These are phyloP conservation scores for Eucalyptus marginata DNA, from an alignment of 345 rosid species.

Conservation along the genomic window DNA sequence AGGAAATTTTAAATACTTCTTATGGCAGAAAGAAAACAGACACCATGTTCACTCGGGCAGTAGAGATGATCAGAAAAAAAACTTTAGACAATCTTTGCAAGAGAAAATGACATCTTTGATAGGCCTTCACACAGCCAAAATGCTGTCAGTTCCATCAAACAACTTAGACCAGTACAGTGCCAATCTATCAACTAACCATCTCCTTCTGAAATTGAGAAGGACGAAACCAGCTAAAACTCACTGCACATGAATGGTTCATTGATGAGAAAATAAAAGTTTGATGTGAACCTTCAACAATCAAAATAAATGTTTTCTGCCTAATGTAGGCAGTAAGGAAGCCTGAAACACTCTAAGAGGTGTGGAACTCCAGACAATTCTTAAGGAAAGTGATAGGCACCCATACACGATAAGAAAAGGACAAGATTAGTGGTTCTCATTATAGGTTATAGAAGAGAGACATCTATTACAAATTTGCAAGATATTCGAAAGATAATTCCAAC, in stretches of 20 bases:
- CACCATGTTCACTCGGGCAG: not conserved
- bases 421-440: not conserved
- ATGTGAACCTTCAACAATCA: not conserved
- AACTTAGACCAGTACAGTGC: not conserved
- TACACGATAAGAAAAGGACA: not conserved
- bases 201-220: not conserved
- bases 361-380: not conserved
- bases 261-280: not conserved
- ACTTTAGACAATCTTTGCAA: not conserved
- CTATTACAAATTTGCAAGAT: not conserved
- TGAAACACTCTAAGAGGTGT: not conserved
- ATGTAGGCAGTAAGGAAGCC: not conserved
- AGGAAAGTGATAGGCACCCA: not conserved
- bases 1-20: not conserved
- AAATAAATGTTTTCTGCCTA: not conserved
- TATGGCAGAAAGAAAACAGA: not conserved
- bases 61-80: not conserved
- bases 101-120: not conserved
- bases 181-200: not conserved
- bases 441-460: not conserved
- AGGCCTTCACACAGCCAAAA: not conserved
- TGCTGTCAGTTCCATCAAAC: not conserved
- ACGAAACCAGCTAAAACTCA: not conserved
- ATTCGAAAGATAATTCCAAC: not conserved
- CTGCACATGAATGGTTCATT: not conserved